Evolutionary conservation across 192 early-diverging fungal genomes (phyloP).

Genomic region (Gigaspora rosea): DNA sequence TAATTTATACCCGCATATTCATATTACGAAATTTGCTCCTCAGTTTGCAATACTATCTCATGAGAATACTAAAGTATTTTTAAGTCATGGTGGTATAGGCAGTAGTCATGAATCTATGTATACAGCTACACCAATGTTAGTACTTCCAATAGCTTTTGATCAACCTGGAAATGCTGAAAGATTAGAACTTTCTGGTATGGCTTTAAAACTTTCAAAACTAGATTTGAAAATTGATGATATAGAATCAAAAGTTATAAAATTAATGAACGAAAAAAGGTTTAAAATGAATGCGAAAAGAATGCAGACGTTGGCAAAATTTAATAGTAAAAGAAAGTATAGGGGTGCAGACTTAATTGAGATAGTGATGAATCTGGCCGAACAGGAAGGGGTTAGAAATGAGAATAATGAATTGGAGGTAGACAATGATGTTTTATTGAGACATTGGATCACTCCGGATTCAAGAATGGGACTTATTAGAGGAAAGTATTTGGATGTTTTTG

Average conservation of each 20-base stretch:
- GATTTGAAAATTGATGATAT: too few relatives aligned
- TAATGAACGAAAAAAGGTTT: neutral
- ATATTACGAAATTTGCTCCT: too few relatives aligned
- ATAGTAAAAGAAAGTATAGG: too few relatives aligned
- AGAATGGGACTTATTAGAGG: constrained; percentile 30
- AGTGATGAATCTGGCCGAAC: neutral
- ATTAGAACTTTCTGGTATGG: neutral
- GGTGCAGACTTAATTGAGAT: constrained; percentile 26
- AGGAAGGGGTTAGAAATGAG: neutral
- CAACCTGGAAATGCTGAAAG: neutral
- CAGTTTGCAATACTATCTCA: too few relatives aligned
- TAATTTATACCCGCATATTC: constrained; percentile 11
- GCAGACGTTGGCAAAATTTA: too few relatives aligned
- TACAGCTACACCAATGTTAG: constrained; percentile 36
- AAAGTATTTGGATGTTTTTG: too few relatives aligned
- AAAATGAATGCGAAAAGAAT: too few relatives aligned
- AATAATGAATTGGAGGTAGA: too few relatives aligned
- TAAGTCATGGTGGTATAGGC: too few relatives aligned
- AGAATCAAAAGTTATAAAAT: neutral
- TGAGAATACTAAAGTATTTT: too few relatives aligned
- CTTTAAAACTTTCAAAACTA: neutral
- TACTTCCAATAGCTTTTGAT: constrained; percentile 33
- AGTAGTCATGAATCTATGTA: too few relatives aligned
- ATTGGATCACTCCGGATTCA: constrained; percentile 19
- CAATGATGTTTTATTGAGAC: neutral